phyloP scores from a whole-genome alignment of 108 stramenopile genomes.

The Skeletonema menzelii region DNA sequence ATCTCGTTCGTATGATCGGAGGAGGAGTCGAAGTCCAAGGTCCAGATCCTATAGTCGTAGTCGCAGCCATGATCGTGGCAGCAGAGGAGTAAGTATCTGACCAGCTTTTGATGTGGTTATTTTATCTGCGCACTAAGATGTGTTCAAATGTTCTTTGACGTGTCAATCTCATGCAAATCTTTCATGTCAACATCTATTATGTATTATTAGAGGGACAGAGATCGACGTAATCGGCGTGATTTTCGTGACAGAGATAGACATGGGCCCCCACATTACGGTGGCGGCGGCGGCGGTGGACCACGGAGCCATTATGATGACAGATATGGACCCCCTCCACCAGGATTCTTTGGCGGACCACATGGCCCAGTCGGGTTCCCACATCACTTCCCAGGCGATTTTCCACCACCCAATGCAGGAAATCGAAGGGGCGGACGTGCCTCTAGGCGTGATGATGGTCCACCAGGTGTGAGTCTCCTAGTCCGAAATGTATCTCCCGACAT shows the following conservation, averaged over 20 bases:
- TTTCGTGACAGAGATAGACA: conserved; percentile 16
- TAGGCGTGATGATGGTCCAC: conserved; percentile 78
- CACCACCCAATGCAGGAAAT: conserved; percentile 3
- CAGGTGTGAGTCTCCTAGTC: conserved; percentile 83
- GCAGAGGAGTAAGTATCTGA: conserved; percentile 3
- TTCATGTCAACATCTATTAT: background rate
- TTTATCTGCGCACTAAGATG: background rate
- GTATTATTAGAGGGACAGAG: conserved; percentile 29
- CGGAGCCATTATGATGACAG: conserved; percentile 22
- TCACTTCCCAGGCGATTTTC: conserved; percentile 23
- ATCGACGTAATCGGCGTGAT: conserved; percentile 29
- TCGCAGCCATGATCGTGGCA: conserved; percentile 21
- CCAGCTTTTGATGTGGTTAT: conserved; percentile 3
- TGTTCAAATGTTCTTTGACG: background rate
- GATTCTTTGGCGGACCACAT: conserved; percentile 28
- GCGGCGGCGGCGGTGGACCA: conserved; percentile 28
- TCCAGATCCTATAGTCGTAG: conserved; percentile 16
- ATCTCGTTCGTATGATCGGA: conserved; percentile 11
- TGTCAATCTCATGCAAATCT: background rate
- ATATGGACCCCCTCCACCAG: conserved; percentile 43
- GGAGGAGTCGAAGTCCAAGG: conserved; percentile 16
- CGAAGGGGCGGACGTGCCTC: conserved; percentile 48
- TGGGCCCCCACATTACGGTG: conserved; percentile 34
- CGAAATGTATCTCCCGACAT: conserved; percentile 78
- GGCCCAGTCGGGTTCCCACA: background rate